Conservation (phyloP, 1,284 basidiomycete genomes). For the Trichosporon ovoides region DNA sequence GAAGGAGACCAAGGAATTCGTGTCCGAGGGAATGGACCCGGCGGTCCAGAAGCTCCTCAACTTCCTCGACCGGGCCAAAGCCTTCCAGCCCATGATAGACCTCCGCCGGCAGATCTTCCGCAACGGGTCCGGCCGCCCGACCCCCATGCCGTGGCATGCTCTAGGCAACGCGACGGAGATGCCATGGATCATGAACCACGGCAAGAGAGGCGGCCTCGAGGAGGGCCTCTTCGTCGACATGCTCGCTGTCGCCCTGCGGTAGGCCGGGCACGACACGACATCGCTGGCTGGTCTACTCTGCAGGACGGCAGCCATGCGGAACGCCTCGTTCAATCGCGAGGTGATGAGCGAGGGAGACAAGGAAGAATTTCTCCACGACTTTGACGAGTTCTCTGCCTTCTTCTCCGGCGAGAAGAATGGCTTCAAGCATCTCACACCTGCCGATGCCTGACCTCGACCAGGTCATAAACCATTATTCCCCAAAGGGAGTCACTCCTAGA, state of each 20-base stretch:
- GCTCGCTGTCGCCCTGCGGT: not conserved
- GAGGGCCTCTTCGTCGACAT: not conserved
- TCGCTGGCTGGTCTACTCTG: not conserved
- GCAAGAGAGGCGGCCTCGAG: not conserved
- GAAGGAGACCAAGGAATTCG: too few species aligned
- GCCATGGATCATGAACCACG: not conserved
- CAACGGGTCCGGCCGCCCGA: not conserved
- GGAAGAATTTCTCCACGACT: not conserved
- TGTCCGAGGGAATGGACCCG: too few species aligned
- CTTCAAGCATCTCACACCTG: not conserved
- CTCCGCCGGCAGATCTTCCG: not conserved
- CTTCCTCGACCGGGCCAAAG: not conserved
- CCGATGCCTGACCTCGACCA: not conserved
- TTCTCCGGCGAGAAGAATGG: not conserved
- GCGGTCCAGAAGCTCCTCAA: not conserved
- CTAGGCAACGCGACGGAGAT: not conserved
- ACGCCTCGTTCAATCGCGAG: not conserved
- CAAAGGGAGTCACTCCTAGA: not conserved
- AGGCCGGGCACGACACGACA: not conserved
- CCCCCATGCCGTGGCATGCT: not conserved
- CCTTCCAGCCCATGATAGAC: not conserved
- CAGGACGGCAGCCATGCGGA: not conserved
- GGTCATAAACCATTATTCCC: not conserved
- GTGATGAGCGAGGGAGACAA: not conserved
- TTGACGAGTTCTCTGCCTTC: not conserved